Evolutionary conservation across 73 alveolate genomes (phyloP), one percentile per base, ranked within the genome.

Genomic region (Loxodes magnus): DNA sequence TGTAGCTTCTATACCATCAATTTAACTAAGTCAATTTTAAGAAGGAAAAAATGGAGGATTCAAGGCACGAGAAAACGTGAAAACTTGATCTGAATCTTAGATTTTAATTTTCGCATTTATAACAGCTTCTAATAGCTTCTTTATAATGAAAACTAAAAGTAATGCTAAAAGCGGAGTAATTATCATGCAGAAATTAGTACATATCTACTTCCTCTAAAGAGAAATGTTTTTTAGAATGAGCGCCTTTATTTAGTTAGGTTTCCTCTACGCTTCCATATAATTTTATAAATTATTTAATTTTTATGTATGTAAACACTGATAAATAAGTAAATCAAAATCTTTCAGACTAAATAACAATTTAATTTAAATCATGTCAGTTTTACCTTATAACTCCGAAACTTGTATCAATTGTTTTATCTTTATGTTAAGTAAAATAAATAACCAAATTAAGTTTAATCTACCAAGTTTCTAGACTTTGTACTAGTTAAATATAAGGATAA

Each of bases 121-220:
- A 57, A 67, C 68, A 67, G 79, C 63, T 56, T 67, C 43, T 64
- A 14, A 84, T 90, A 5, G 82, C 54, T 24, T 67, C 72, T 54
- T 76, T 71, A 90, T 67, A 36, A 87, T 23, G 55, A 68, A 77
- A 26, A 90, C 79, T 25, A 90, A 59, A 33, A 77, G 62, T 3
- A 90, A 74, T 29, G 96, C 73, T 25, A 84, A 48, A 34, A 90
- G 61, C 34, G 98, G 98, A 3, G 96, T 87, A 34, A 90, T 19
- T 7, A 82, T 26, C 63, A 77, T 65, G 21, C 85, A 75, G 4
- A 82, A 10, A 51, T 82, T 82, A 20, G 94, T 82, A 20, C 94
- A 83, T 56, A 50, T 71, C 34, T 82, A 67, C 43, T 87, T 43
- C 63, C 60, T 43, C 51, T 82, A 67, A 6, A 82, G 48, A 7